Percentiles rank a stretch among this genome's conserved stretches.
These are phyloP conservation scores for Brettanomyces bruxellensis DNA, from an alignment of 805 yeast genomes.

Conservation along the genomic window DNA sequence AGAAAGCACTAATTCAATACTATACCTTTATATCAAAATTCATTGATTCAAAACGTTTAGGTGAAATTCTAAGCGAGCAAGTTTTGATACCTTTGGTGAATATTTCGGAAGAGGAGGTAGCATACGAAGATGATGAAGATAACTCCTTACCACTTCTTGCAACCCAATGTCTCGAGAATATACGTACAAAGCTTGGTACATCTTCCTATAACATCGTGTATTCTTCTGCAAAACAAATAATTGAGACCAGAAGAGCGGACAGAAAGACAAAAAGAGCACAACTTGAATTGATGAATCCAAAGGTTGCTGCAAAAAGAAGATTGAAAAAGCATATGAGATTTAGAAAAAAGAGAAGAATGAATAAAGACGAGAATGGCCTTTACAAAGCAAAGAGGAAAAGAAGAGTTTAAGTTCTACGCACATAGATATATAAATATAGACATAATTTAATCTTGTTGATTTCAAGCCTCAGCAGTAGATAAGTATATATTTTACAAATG, in stretches of 20 bases:
- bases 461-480: neutral
- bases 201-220: slow-evolving; percentile 56
- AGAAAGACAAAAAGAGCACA: slow-evolving; percentile 70
- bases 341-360: slow-evolving; percentile 68
- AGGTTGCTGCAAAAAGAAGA: slow-evolving; percentile 68
- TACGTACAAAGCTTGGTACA: slow-evolving; percentile 63
- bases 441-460: neutral
- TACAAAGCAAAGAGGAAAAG: slow-evolving; percentile 57
- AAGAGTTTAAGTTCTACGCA: slow-evolving; percentile 4
- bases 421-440: neutral
- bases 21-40: slow-evolving; percentile 54
- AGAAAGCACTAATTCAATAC: slow-evolving; percentile 61
- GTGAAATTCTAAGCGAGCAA: slow-evolving; percentile 27
- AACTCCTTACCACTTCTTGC: slow-evolving; percentile 35
- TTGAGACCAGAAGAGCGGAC: slow-evolving; percentile 59
- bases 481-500: neutral
- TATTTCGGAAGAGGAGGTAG: slow-evolving; percentile 26
- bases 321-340: slow-evolving; percentile 65
- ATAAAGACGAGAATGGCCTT: slow-evolving; percentile 68
- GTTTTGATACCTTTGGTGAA: slow-evolving; percentile 22
- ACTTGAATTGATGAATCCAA: slow-evolving; percentile 72
- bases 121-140: slow-evolving; percentile 32
- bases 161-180: slow-evolving; percentile 56
- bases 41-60: slow-evolving; percentile 32
- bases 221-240: slow-evolving; percentile 52